phyloP scores from a whole-genome alignment of 169 alveolate species.

The Cryptosporidium felis region DNA sequence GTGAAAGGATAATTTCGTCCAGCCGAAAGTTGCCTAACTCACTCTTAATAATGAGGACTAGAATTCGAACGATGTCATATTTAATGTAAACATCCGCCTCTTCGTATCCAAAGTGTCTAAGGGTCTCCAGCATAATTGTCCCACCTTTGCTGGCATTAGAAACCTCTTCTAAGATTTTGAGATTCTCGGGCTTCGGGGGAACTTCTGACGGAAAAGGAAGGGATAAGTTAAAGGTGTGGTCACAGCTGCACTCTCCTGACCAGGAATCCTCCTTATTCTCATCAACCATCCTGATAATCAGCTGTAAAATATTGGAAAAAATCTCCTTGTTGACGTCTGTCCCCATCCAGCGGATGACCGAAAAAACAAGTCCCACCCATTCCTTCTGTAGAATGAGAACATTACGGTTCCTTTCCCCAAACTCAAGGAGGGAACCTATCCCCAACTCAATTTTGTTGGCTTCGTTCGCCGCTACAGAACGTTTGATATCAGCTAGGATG shows the following conservation, averaged over 20 bases:
- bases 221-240: too few species aligned
- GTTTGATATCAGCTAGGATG: constrained; percentile 19
- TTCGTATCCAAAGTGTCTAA: constrained; percentile 9
- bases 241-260: not conserved
- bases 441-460: constrained; percentile 20
- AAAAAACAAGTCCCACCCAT: constrained; percentile 34
- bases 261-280: not conserved
- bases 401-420: constrained; percentile 50
- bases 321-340: not conserved
- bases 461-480: not conserved
- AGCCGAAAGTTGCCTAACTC: constrained; percentile 6
- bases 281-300: constrained; percentile 38
- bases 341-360: constrained; percentile 47
- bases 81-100: constrained; percentile 26
- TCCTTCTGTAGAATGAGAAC: constrained; percentile 47
- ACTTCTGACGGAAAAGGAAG: too few species aligned
- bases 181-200: not conserved
- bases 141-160: constrained; percentile 43
- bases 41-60: constrained; percentile 4
- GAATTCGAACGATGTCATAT: constrained; percentile 34
- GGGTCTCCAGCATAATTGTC: constrained; percentile 1
- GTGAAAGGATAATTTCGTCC: constrained; percentile 28
- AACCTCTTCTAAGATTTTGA: constrained; percentile 41
- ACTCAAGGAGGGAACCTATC: constrained; percentile 17
- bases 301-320: constrained; percentile 11